Conservation (phyloP, 352 stramenopile genomes). For the Phytophthora fragariae region DNA sequence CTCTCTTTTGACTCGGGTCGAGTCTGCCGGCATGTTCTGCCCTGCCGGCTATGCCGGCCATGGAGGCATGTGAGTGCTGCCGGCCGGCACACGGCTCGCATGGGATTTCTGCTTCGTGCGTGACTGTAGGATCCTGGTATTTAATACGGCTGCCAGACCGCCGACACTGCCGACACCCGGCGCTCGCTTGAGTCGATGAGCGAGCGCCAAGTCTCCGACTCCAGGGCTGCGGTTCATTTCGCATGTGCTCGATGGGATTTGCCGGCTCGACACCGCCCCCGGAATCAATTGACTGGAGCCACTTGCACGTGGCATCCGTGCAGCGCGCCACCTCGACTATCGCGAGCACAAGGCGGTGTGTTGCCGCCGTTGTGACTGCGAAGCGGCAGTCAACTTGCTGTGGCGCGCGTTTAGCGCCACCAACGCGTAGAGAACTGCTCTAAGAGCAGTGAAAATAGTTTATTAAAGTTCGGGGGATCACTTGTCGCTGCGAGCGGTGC, state of each 20-base stretch:
- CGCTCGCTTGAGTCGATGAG: background rate
- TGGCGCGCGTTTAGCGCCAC: background rate
- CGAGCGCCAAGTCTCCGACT: background rate
- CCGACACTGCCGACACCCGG: background rate
- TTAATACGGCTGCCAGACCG: too few species aligned
- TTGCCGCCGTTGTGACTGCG: constrained; percentile 1
- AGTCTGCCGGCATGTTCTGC: background rate
- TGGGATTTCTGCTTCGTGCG: background rate
- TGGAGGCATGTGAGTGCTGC: background rate
- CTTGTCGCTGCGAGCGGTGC: background rate
- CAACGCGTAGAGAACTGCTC: background rate
- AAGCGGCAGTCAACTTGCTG: background rate
- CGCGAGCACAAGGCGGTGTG: background rate
- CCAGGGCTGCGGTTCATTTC: constrained; percentile 1
- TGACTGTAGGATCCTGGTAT: too few species aligned
- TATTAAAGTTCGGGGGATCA: background rate
- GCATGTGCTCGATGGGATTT: background rate
- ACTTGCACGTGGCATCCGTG: constrained; percentile 5
- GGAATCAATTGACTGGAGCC: constrained; percentile 1
- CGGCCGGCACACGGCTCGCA: background rate
- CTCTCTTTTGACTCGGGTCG: background rate
- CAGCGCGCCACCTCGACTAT: constrained; percentile 4
- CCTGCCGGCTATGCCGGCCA: background rate
- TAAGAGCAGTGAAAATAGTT: too few species aligned
- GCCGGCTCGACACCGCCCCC: constrained; percentile 1